Percentiles rank a stretch among this genome's conserved stretches.
Evolutionary conservation across 306 rosid species (phyloP).

Genomic region (Malus asiatica): DNA sequence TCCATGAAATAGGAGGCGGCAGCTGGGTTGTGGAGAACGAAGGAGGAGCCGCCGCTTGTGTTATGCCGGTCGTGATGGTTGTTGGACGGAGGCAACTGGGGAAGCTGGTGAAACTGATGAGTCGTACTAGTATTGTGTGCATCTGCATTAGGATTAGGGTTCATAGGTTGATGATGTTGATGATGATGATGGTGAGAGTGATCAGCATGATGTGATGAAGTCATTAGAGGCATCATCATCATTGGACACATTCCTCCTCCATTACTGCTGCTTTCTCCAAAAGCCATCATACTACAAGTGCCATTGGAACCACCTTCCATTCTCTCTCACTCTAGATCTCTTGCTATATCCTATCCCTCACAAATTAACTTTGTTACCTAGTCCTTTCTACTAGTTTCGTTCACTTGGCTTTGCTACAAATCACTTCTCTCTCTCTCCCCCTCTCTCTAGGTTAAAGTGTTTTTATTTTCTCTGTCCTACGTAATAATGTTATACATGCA

Average conservation of each 20-base stretch:
- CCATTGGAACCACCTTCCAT: slow-evolving; percentile 53
- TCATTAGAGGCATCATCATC: slow-evolving; percentile 62
- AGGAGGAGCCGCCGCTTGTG: slow-evolving; percentile 17
- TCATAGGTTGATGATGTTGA: slow-evolving; percentile 20
- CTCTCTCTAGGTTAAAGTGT: background rate
- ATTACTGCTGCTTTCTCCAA: slow-evolving; percentile 45
- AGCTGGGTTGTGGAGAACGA: slow-evolving; percentile 28
- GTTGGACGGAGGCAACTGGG: background rate
- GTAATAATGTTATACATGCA: background rate
- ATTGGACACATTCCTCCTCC: slow-evolving; percentile 37
- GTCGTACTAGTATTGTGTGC: slow-evolving; percentile 14
- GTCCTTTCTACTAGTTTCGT: background rate
- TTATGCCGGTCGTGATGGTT: background rate
- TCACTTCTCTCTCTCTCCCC: background rate
- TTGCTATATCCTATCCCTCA: background rate
- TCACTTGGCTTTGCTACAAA: background rate
- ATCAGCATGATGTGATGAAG: slow-evolving; percentile 22
- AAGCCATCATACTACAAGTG: slow-evolving; percentile 44
- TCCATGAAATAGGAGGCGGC: slow-evolving; percentile 66
- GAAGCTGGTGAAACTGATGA: slow-evolving; percentile 32
- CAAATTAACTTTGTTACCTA: background rate
- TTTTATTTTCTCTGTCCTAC: background rate
- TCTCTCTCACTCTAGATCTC: slow-evolving; percentile 16
- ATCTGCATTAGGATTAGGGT: slow-evolving; percentile 18
- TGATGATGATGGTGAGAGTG: slow-evolving; percentile 13